A percentile compares a stretch with the other conserved stretches of the same genome.
phyloP scores from a whole-genome alignment of 257 asterid species.

The Solanum dulcamara region DNA sequence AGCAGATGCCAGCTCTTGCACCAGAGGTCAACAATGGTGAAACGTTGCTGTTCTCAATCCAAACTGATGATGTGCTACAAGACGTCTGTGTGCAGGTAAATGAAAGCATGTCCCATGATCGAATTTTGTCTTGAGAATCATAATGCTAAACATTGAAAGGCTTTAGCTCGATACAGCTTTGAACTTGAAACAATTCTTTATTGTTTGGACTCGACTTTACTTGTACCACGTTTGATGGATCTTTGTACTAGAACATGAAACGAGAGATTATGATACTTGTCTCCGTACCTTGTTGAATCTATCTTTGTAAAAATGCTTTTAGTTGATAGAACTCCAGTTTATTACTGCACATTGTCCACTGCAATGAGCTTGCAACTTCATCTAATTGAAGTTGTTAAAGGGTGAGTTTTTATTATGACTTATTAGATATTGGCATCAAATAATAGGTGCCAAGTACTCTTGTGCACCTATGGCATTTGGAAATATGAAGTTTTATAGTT shows the following conservation, averaged over 20 bases:
- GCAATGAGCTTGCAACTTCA: too few relatives aligned
- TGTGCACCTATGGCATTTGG: too few relatives aligned
- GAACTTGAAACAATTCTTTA: neutral
- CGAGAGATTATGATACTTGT: neutral
- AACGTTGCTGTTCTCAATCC: slow-evolving; percentile 10
- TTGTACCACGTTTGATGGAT: neutral
- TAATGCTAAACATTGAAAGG: neutral
- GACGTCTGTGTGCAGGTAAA: slow-evolving; percentile 19
- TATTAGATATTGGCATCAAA: too few relatives aligned
- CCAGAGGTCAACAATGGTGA: neutral
- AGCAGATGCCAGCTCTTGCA: neutral
- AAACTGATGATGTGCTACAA: slow-evolving; percentile 23
- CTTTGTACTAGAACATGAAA: neutral
- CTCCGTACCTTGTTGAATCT: too few relatives aligned
- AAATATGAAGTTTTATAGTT: too few relatives aligned
- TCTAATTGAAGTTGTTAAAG: too few relatives aligned
- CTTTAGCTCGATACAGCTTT: neutral
- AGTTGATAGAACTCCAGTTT: too few relatives aligned
- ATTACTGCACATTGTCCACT: too few relatives aligned
- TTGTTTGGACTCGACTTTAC: neutral
- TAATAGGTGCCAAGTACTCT: too few relatives aligned
- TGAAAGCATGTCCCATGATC: slow-evolving; percentile 30
- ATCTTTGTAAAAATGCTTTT: too few relatives aligned
- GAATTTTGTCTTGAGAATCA: slow-evolving; percentile 9
- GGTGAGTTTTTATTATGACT: too few relatives aligned